phyloP scores from a whole-genome alignment of 495 filamentous ascomycete species.

The Patellaria atrata region DNA sequence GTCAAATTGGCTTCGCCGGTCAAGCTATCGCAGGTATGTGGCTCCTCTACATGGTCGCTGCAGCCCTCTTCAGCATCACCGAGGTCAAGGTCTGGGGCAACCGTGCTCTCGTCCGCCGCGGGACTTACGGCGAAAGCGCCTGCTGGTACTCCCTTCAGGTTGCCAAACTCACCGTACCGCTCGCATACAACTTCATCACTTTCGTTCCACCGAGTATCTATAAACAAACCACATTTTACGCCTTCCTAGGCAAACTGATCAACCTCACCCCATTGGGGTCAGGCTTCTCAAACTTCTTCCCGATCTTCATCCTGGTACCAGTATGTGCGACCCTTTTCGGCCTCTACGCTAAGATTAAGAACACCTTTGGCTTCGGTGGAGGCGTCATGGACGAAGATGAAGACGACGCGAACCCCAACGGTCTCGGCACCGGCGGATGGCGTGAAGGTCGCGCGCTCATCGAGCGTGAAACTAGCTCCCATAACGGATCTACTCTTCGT shows the following conservation, averaged over 20 bases:
- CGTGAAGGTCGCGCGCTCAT: slow-evolving; percentile 88
- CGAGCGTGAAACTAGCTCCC: slow-evolving; percentile 66
- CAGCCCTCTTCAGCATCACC: slow-evolving; percentile 68
- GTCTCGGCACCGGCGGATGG: slow-evolving; percentile 73
- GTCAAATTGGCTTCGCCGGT: slow-evolving; percentile 64
- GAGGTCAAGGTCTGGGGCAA: slow-evolving; percentile 93
- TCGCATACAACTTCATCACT: slow-evolving; percentile 91
- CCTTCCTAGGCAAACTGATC: slow-evolving; percentile 72
- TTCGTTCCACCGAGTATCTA: slow-evolving; percentile 59
- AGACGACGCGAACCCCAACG: slow-evolving; percentile 47
- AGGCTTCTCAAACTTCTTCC: slow-evolving; percentile 80
- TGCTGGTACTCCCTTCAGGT: slow-evolving; percentile 91
- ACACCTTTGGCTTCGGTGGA: slow-evolving; percentile 61
- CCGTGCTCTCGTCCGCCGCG: slow-evolving; percentile 73
- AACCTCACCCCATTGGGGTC: slow-evolving; percentile 69
- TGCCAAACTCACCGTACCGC: slow-evolving; percentile 75
- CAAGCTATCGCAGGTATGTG: slow-evolving; percentile 73
- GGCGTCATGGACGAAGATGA: slow-evolving; percentile 51
- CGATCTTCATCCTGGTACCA: slow-evolving; percentile 70
- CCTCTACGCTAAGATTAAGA: slow-evolving; percentile 68
- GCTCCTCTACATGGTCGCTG: slow-evolving; percentile 86
- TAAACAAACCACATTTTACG: slow-evolving; percentile 61
- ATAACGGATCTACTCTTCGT: slow-evolving; percentile 29
- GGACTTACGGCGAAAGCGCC: slow-evolving; percentile 80
- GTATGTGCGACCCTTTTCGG: slow-evolving; percentile 73